Evolutionary conservation across 805 yeast species (phyloP).

Genomic region (Saccharomycopsis vini): DNA sequence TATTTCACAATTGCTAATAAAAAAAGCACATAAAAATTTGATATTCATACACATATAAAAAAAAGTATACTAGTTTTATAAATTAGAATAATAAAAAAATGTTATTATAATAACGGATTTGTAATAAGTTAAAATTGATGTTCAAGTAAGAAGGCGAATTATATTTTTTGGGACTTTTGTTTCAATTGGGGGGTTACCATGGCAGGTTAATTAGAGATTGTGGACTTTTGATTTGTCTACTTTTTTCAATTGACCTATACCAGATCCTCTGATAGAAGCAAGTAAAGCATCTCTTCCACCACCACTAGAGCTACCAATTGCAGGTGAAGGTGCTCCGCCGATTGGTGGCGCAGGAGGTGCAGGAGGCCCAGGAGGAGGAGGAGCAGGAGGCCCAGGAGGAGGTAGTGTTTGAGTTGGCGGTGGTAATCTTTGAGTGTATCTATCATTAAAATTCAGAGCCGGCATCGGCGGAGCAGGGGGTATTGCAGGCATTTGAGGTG

Average conservation of each 20-base stretch:
- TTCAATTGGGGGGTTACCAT: too few relatives aligned
- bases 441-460: neutral
- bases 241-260: constrained; percentile 56
- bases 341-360: constrained; percentile 22
- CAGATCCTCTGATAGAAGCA: constrained; percentile 78
- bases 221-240: constrained; percentile 64
- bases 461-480: neutral
- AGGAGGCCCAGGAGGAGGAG: constrained; percentile 26
- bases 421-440: constrained; percentile 14
- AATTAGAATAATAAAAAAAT: too few relatives aligned
- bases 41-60: too few relatives aligned
- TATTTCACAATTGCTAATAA: too few relatives aligned
- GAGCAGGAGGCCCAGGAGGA: constrained; percentile 20
- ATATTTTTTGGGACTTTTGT: too few relatives aligned
- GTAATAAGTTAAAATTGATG: too few relatives aligned
- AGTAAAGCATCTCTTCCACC: constrained; percentile 68
- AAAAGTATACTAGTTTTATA: too few relatives aligned
- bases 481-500: constrained; percentile 31
- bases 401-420: constrained; percentile 29
- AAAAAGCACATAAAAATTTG: too few relatives aligned
- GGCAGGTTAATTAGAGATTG: constrained; percentile 7
- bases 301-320: too few relatives aligned
- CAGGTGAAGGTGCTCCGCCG: constrained; percentile 30
- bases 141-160: too few relatives aligned
- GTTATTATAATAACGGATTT: too few relatives aligned